A percentile compares a stretch with the other conserved stretches of the same genome.
Evolutionary conservation across 1,284 basidiomycete species (phyloP).

Genomic region (Somion occarium): DNA sequence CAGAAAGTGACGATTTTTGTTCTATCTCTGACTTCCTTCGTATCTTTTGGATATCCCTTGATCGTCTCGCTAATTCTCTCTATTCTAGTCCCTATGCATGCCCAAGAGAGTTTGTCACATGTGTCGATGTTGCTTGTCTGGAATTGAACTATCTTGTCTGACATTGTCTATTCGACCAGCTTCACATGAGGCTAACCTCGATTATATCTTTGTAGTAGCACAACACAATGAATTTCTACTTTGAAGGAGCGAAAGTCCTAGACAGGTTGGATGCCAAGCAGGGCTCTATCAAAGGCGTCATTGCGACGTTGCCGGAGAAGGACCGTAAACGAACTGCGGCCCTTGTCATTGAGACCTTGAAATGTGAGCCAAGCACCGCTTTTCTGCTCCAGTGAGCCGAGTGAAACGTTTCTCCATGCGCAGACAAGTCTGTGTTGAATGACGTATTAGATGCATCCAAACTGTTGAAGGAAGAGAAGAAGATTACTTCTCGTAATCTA

Average conservation of each 20-base stretch:
- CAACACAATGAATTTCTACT: constrained; percentile 87
- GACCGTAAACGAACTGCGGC: constrained; percentile 75
- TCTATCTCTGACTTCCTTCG: constrained; percentile 11
- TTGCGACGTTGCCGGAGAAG: constrained; percentile 69
- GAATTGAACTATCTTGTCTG: too few species aligned
- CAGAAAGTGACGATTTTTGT: constrained; percentile 24
- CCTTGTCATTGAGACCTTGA: constrained; percentile 86
- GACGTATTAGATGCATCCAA: constrained; percentile 61
- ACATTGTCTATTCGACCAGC: background rate
- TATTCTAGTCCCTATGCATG: background rate
- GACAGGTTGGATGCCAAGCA: constrained; percentile 83
- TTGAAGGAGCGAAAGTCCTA: constrained; percentile 77
- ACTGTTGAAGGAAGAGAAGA: constrained; percentile 71
- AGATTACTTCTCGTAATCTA: constrained; percentile 69
- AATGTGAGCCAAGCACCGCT: constrained; percentile 59
- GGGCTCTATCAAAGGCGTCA: constrained; percentile 80
- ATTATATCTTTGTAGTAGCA: constrained; percentile 19
- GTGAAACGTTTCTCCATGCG: constrained; percentile 2
- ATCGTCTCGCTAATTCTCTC: background rate
- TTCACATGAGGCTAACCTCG: background rate
- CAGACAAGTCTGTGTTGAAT: constrained; percentile 68
- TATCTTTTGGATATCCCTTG: background rate
- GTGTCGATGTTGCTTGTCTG: background rate
- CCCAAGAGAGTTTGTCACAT: too few species aligned
- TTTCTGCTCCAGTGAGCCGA: background rate